These are phyloP conservation scores for Phlyctochytrium bullatum DNA, from an alignment of 192 early-diverging fungal genomes.

Conservation along the genomic window DNA sequence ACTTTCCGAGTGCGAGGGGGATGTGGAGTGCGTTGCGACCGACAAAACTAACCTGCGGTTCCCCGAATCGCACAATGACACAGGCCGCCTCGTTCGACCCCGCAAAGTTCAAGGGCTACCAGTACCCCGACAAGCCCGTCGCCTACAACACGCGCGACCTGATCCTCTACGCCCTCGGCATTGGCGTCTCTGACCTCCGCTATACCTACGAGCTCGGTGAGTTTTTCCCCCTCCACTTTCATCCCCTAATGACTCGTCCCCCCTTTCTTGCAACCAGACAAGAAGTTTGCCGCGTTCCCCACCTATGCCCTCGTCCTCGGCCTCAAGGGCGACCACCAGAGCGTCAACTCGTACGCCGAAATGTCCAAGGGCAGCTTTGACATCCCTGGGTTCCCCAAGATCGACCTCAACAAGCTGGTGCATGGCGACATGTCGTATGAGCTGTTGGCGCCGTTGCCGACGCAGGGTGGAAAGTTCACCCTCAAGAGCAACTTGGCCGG, in stretches of 20 bases:
- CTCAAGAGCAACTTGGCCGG: conserved; percentile 53
- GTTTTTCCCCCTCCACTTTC: background rate
- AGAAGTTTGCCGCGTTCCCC: conserved; percentile 64
- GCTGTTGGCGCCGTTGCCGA: conserved; percentile 55
- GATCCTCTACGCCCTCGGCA: conserved; percentile 70
- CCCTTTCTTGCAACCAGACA: conserved; percentile 33
- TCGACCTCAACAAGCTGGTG: conserved; percentile 66
- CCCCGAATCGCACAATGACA: too few relatives aligned
- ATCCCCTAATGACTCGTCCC: background rate
- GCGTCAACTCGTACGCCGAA: conserved; percentile 58
- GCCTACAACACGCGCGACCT: conserved; percentile 46
- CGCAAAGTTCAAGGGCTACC: conserved; percentile 53
- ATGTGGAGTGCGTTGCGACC: too few relatives aligned
- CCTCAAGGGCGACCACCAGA: conserved; percentile 50
- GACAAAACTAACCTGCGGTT: too few relatives aligned
- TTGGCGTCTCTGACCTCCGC: conserved; percentile 62
- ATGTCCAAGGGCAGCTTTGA: conserved; percentile 19
- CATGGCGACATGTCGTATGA: conserved; percentile 75
- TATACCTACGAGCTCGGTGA: conserved; percentile 64
- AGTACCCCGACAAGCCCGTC: conserved; percentile 24
- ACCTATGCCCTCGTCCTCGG: conserved; percentile 70
- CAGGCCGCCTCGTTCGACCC: conserved; percentile 1
- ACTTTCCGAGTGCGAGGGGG: too few relatives aligned
- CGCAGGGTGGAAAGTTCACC: conserved; percentile 55
- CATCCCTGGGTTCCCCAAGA: conserved; percentile 55